Base-by-base conservation (phyloP, 768 basidiomycete genomes). In the Postia placenta region DNA sequence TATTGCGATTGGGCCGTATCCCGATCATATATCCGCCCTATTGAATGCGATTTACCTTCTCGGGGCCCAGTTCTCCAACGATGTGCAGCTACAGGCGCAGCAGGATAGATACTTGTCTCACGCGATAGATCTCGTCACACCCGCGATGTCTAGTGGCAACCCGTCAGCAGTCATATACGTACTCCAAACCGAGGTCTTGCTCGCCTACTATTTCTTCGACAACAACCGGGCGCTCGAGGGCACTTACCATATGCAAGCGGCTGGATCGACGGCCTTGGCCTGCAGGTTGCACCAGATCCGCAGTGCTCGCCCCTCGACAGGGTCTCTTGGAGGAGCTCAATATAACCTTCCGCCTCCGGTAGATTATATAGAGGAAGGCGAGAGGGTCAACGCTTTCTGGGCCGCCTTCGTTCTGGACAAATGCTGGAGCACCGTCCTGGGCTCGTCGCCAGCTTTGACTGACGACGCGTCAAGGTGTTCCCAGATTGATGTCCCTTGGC, bases 311-410 rank as follows among this genome's bases (percentile, higher is more conserved):
- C 27, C 28, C 23, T 36, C 45, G 30, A 28, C 28, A 14, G 20
- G 6, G 4, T 28, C 27, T 25, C 20, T 12, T 3, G 26, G 45
- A 14, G n/a, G 30, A 19, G 20, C 22, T 3, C 28, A 48, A 28
- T 27, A 25, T 33, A 47, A 15, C 11, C 45, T 25, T 17, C 37
- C 22, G 27, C 23, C 11, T 26, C 55, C 41, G 14, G 39, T 5
- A 19, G 48, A 43, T 36, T n/a, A 26, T 24, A 58, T 57, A n/a
- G 82, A 83, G 52, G 80, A 83, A 59, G 81, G 77, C 17, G 83
- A 85, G 57, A 71, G 80, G 26, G 81, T 85, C 49, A 79, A 79
- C 47, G 79, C 73, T 0, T 85, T 85, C 60, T 85, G 83, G 83
- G 67, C 76, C 0, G 79, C 78, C 5, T 75, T 79, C 52, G 66